Evolutionary conservation across 345 rosid genomes (phyloP).

Genomic region (Populus pruinosa): DNA sequence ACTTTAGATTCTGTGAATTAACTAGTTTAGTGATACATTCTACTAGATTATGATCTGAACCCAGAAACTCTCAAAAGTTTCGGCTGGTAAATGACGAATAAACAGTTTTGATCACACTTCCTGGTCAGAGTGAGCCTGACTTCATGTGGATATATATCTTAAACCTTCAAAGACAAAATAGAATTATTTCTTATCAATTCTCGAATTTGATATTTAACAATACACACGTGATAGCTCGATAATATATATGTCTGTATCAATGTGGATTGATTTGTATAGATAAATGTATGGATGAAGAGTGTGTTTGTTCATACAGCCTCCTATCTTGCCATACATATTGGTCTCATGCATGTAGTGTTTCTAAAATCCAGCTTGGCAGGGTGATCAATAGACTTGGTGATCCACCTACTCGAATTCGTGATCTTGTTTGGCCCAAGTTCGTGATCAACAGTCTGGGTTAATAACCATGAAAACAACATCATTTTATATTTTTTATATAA

Average conservation of each 20-base stretch:
- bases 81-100: slow-evolving; percentile 29
- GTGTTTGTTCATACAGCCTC: too few species aligned
- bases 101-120: not conserved
- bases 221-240: not conserved
- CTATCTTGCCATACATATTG: too few species aligned
- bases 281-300: not conserved
- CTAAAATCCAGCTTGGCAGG: too few species aligned
- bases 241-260: too few species aligned
- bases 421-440: too few species aligned
- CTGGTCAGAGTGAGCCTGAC: not conserved
- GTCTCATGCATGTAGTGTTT: too few species aligned
- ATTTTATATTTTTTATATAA: too few species aligned
- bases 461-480: too few species aligned
- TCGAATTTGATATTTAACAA: too few species aligned
- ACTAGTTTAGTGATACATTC: slow-evolving; percentile 3
- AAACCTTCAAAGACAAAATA: not conserved
- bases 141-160: not conserved
- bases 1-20: slow-evolving; percentile 9
- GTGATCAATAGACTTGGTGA: too few species aligned
- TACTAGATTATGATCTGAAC: slow-evolving; percentile 32
- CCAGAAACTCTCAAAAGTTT: slow-evolving; percentile 22
- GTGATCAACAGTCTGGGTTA: too few species aligned
- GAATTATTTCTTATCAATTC: not conserved
- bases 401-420: too few species aligned
- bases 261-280: not conserved